Base-by-base conservation (phyloP, 2,329 filamentous ascomycete genomes). In the Claviceps citrina region DNA sequence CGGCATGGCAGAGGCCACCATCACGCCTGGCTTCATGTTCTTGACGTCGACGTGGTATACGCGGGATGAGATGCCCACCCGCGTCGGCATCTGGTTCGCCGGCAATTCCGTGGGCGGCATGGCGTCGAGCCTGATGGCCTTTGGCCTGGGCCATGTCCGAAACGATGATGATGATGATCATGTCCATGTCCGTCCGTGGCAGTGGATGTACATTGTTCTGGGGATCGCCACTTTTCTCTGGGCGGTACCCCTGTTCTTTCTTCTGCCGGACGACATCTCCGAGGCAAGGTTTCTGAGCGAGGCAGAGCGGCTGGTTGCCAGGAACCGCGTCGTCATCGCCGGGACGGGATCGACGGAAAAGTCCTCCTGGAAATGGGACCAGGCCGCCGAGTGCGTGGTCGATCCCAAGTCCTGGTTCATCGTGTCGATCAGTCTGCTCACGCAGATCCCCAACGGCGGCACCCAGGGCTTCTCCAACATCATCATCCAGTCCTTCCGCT, bases 321-420 rank as follows among this genome's bases (percentile, higher is more conserved):
- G 55, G 6, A 60, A 66, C 24, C 62, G 71, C 25, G 62, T 67
- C 6, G 59, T 66, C 3, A 54, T 67, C 25, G 63, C 66, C 0
- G 71, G 71, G 12, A 71, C 68, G 1, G 73, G 71, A 0, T 57
- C 54, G 13, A 72, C 67, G 0, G 65, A 69, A 25, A 63, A 66
- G 9, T 54, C 63, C 1, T 52, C 47, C 8, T 76, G 68, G 63
- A 63, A 59, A 39, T 66, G 64, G 60, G 57, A 64, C 2, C 74
- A 78, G 48, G 55, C 65, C 22, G 43, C 54, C 5, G 73, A 78
- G 51, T 73, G 70, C 36, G 51, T 77, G 0, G 39, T 60, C 8
- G 74, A 76, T 46, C 71, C 70, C 3, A 76, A 78, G 52, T 73
- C 71, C 0, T 78, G 71, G 72, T 57, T 77, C 36, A 63, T 78